Evolutionary conservation across 306 rosid species (phyloP), one percentile per base, ranked within the genome.

Genomic region (Ammopiptanthus mongolicus): DNA sequence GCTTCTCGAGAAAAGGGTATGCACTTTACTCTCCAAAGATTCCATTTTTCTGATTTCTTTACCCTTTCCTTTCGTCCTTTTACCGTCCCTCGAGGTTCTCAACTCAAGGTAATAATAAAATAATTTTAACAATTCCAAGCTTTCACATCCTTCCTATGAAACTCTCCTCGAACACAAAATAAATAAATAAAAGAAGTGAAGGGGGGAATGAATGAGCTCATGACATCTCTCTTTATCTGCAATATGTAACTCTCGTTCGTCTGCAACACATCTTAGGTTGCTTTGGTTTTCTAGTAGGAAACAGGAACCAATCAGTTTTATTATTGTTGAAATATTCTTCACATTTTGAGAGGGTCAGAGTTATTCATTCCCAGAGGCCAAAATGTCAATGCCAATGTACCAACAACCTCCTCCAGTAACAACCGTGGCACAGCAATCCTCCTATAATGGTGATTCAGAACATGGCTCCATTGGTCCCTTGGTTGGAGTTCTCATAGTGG

Each of bases 391-490:
- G 84, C 78, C 88, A 69, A 36, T 73, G 9, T 53, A 71, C 21
- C 77, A 63, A 60, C 69, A 69, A 21, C 82, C 83, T 46, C 80
- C 89, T 33, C 84, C 78, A 15, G 65, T 11, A 13, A 61, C 29
- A 23, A n/a, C n/a, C n/a, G 78, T 69, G n/a, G 22, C 71, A 15
- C 80, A 77, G 41, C 75, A 75, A 17, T 64, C 73, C 37, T 58
- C 69, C 22, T 39, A 75, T 28, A 41, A 7, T 21, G 78, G 59
- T 13, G 46, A 36, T 19, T 60, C 91, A 21, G 21, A 70, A 4
- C 83, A 85, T 8, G 92, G 19, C 50, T 88, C 92, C 2, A 7
- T 88, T 33, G 92, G 92, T 29, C 85, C 88, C 0, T 50, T 86
- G 1, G 51, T 88, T 28, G 92, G 82, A 5, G 87, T 86, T 65